A percentile compares a stretch with the other conserved stretches of the same genome.
Conservation (phyloP, 2,329 filamentous ascomycete genomes). For the Hypoxylon sp. region DNA sequence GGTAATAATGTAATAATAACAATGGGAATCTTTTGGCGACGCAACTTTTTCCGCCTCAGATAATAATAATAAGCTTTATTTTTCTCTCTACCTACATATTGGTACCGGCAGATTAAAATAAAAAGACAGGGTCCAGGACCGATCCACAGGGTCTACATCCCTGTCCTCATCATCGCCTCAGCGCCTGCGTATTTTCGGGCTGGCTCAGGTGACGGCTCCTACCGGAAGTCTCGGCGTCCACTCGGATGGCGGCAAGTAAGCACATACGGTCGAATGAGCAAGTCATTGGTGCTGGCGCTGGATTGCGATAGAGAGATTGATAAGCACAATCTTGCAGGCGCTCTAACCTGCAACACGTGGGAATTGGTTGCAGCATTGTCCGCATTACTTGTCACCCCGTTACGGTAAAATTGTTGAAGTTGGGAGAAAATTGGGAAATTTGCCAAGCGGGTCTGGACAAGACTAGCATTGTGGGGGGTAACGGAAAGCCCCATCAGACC, state of each 20-base stretch:
- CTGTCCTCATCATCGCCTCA: constrained; percentile 10
- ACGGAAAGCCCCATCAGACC: too few species aligned
- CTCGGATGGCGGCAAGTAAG: constrained; percentile 31
- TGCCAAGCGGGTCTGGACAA: constrained; percentile 10
- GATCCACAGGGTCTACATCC: constrained; percentile 28
- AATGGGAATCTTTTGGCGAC: constrained; percentile 6
- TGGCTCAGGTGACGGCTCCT: constrained; percentile 38
- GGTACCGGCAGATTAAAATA: constrained; percentile 25
- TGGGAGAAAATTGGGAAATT: constrained; percentile 8
- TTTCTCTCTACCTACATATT: constrained; percentile 5
- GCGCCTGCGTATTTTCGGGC: constrained; percentile 15
- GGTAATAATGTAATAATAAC: constrained; percentile 7
- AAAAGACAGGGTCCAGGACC: constrained; percentile 27
- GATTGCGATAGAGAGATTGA: constrained; percentile 19
- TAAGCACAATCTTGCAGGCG: constrained; percentile 28
- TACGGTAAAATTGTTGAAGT: constrained; percentile 18
- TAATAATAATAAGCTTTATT: constrained; percentile 32
- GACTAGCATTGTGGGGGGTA: not conserved
- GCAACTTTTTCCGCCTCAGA: constrained; percentile 32
- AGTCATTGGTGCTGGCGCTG: constrained; percentile 19
- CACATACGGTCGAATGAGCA: constrained; percentile 18
- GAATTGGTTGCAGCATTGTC: not conserved
- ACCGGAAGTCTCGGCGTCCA: constrained; percentile 39
- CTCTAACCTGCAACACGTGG: constrained; percentile 10
- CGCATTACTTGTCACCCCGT: not conserved